These are phyloP conservation scores for Lecanicillium sp. DNA, from an alignment of 2,329 filamentous ascomycete species.

Conservation along the genomic window DNA sequence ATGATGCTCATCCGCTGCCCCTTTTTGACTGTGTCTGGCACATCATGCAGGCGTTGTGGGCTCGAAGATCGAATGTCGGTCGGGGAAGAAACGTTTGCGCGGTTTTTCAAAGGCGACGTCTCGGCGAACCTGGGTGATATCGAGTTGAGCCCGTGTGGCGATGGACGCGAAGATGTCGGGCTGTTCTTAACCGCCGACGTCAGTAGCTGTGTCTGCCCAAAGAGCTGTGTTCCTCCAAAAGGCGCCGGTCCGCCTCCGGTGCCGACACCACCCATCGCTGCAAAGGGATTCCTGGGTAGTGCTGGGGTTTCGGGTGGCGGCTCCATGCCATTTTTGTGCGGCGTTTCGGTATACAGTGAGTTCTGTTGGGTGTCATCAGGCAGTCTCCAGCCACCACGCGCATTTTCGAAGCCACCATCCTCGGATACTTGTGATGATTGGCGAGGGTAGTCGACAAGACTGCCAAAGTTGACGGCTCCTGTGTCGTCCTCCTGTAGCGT, in stretches of 20 bases:
- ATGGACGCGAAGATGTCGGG: slow-evolving; percentile 53
- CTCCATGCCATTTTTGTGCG: slow-evolving; percentile 22
- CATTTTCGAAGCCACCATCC: slow-evolving; percentile 34
- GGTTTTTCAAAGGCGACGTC: slow-evolving; percentile 45
- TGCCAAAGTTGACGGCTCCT: slow-evolving; percentile 42
- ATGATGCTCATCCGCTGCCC: slow-evolving; percentile 16
- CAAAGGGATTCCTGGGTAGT: slow-evolving; percentile 42
- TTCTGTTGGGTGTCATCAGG: slow-evolving; percentile 28
- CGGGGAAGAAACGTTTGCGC: slow-evolving; percentile 42
- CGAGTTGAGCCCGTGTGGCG: slow-evolving; percentile 40
- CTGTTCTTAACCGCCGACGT: slow-evolving; percentile 49
- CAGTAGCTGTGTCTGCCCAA: slow-evolving; percentile 45
- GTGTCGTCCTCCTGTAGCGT: slow-evolving; percentile 43
- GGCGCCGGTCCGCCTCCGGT: slow-evolving; percentile 28
- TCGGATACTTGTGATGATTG: slow-evolving; percentile 38
- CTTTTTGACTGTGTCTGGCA: slow-evolving; percentile 24
- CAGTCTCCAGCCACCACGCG: slow-evolving; percentile 33
- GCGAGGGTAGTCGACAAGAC: slow-evolving; percentile 29
- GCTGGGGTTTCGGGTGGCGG: slow-evolving; percentile 44
- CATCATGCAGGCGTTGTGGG: slow-evolving; percentile 29
- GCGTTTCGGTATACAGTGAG: slow-evolving; percentile 26
- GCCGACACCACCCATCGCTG: slow-evolving; percentile 14
- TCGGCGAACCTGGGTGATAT: slow-evolving; percentile 40
- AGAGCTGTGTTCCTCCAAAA: slow-evolving; percentile 43
- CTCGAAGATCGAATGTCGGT: slow-evolving; percentile 36